A percentile compares a stretch with the other conserved stretches of the same genome.
Evolutionary conservation across 768 basidiomycete genomes (phyloP).

Genomic region (Suillus paluster): DNA sequence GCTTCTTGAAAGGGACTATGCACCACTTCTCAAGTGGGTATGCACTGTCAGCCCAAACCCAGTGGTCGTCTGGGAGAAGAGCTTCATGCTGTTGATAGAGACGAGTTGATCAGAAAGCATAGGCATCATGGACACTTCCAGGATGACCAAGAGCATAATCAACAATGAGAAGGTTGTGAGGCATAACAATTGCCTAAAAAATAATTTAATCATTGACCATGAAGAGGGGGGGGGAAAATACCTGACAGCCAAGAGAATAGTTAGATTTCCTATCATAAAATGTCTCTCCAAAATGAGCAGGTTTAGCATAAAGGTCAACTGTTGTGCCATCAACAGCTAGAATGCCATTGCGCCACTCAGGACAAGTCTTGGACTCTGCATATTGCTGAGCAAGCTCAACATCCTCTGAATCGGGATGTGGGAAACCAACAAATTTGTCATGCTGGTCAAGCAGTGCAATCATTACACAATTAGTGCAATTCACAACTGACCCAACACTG

Average conservation of each 20-base stretch:
- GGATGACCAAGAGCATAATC: constrained; percentile 13
- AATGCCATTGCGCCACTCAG: constrained; percentile 41
- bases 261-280: constrained; percentile 23
- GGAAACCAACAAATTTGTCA: constrained; percentile 9
- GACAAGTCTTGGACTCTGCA: constrained; percentile 39
- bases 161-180: constrained; percentile 9
- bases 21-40: constrained; percentile 7
- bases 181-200: constrained; percentile 9
- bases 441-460: constrained; percentile 19
- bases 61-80: background rate
- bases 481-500: constrained; percentile 18
- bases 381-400: constrained; percentile 37
- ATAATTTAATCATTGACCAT: background rate
- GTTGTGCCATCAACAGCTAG: constrained; percentile 43
- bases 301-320: constrained; percentile 13
- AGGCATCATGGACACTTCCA: constrained; percentile 14
- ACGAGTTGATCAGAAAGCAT: constrained; percentile 9
- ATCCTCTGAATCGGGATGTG: constrained; percentile 9
- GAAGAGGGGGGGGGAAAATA: constrained; percentile 8
- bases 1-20: constrained; percentile 18
- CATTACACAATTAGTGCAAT: constrained; percentile 22
- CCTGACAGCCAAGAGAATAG: constrained; percentile 26
- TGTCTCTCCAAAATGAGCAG: constrained; percentile 11
- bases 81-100: background rate
- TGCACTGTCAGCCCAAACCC: background rate